phyloP scores from a whole-genome alignment of 192 early-diverging fungal genomes.

The Coemansia brasiliensis region DNA sequence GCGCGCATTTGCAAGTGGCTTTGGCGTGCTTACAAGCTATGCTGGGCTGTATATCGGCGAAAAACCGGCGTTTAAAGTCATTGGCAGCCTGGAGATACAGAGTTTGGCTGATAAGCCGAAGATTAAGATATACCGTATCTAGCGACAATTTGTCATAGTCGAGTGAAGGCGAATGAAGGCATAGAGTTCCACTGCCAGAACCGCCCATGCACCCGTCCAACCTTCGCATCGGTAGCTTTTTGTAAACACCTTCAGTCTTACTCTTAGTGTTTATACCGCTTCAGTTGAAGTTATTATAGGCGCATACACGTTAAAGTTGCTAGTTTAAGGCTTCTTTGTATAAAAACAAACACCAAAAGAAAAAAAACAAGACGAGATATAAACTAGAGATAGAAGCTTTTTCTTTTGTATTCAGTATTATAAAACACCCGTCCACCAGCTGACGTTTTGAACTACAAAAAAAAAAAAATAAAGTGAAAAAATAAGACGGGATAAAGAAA shows the following conservation, averaged over 20 bases:
- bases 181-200: neutral
- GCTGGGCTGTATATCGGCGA: too few relatives aligned
- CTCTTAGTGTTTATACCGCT: neutral
- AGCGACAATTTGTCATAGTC: neutral
- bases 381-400: too few relatives aligned
- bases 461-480: neutral
- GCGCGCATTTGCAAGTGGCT: too few relatives aligned
- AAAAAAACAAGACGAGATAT: neutral
- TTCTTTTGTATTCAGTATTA: too few relatives aligned
- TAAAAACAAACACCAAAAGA: neutral
- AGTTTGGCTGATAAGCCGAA: neutral
- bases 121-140: neutral
- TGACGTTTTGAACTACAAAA: neutral
- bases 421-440: neutral
- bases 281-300: too few relatives aligned
- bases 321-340: too few relatives aligned
- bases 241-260: too few relatives aligned
- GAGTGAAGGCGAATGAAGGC: neutral
- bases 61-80: too few relatives aligned
- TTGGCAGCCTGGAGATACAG: neutral
- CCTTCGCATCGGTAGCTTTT: conserved; percentile 9
- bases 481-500: neutral
- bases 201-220: conserved; percentile 7
- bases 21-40: too few relatives aligned
- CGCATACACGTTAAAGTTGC: too few relatives aligned